These are phyloP conservation scores for Globisporangium nodosum DNA, from an alignment of 352 stramenopile genomes.

Conservation along the genomic window DNA sequence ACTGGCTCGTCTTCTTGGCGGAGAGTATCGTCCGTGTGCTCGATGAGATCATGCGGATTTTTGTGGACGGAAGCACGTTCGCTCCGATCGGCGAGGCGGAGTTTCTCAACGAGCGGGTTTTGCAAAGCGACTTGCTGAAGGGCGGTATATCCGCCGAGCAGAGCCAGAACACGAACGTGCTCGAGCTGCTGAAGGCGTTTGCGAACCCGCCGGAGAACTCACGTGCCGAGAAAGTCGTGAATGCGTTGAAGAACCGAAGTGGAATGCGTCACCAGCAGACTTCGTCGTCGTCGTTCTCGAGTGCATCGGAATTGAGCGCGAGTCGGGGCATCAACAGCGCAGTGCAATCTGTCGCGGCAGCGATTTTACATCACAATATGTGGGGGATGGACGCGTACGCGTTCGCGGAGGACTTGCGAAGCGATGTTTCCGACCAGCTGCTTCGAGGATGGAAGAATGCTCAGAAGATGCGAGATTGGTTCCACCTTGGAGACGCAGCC, in stretches of 20 bases:
- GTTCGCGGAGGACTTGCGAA: constrained; percentile 46
- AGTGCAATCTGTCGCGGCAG: constrained; percentile 63
- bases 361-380: constrained; percentile 86
- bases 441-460: constrained; percentile 76
- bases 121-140: constrained; percentile 69
- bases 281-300: constrained; percentile 31
- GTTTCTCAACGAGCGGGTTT: constrained; percentile 37
- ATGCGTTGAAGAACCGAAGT: constrained; percentile 31
- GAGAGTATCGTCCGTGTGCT: constrained; percentile 43
- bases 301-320: constrained; percentile 24
- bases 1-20: constrained; percentile 57
- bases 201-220: constrained; percentile 30
- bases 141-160: constrained; percentile 38
- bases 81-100: constrained; percentile 45
- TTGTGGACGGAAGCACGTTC: constrained; percentile 44
- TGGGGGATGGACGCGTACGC: constrained; percentile 81
- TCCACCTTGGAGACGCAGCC: constrained; percentile 72
- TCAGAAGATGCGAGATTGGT: constrained; percentile 86
- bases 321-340: constrained; percentile 47
- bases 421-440: constrained; percentile 61
- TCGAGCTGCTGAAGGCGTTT: constrained; percentile 58
- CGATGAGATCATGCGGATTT: constrained; percentile 41
- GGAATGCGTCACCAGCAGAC: constrained; percentile 11
- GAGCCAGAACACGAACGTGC: constrained; percentile 53
- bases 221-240: constrained; percentile 35